phyloP scores from a whole-genome alignment of 1,284 basidiomycete genomes.

The Acaromyces ingoldii region DNA sequence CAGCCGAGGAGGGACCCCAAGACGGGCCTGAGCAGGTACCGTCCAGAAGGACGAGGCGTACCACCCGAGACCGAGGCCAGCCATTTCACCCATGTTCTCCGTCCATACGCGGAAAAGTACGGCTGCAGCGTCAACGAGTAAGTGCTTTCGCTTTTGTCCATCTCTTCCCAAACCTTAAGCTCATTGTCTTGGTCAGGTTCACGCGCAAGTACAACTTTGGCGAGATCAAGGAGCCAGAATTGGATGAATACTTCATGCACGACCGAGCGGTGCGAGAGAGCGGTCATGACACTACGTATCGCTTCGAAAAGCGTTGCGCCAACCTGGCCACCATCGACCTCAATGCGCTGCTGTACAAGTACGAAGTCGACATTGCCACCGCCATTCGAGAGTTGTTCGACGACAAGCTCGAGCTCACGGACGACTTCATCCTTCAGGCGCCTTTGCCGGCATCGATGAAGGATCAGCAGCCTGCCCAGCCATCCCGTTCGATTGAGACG shows the following conservation, averaged over 20 bases:
- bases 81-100: conserved; percentile 94
- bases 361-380: conserved; percentile 50
- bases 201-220: conserved; percentile 91
- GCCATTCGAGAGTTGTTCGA: conserved; percentile 92
- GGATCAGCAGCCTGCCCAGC: conserved; percentile 32
- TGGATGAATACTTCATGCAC: conserved; percentile 96
- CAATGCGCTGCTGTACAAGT: conserved; percentile 75
- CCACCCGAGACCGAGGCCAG: conserved; percentile 97
- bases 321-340: conserved; percentile 94
- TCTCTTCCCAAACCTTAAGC: too few relatives aligned
- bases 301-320: conserved; percentile 86
- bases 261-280: conserved; percentile 77
- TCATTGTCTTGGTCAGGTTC: conserved; percentile 56
- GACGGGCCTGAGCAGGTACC: conserved; percentile 86
- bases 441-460: conserved; percentile 23
- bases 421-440: conserved; percentile 64
- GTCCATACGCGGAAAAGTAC: conserved; percentile 87
- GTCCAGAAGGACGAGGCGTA: conserved; percentile 90
- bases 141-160: background rate
- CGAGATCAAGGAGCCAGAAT: conserved; percentile 72
- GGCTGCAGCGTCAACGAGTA: conserved; percentile 86
- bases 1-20: conserved; percentile 87
- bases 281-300: conserved; percentile 95
- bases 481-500: conserved; percentile 62
- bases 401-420: conserved; percentile 80